Evolutionary conservation across 768 basidiomycete species (phyloP).

Genomic region (Sporobolomyces roseus): DNA sequence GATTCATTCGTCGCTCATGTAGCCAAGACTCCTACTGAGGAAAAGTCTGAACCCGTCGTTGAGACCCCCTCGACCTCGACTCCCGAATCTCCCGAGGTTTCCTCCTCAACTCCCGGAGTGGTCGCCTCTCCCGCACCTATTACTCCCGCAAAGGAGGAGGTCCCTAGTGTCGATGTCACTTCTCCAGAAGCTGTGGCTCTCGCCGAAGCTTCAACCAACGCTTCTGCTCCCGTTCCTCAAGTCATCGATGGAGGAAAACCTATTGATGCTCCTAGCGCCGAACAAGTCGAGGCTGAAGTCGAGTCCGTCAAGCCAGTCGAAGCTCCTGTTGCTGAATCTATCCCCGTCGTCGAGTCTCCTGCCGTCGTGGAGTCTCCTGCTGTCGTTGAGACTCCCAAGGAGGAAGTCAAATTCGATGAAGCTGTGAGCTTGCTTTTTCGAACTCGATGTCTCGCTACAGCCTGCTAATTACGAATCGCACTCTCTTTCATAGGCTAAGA

Average conservation of each 20-base stretch:
- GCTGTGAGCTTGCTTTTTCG: slow-evolving; percentile 5
- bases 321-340: background rate
- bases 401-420: slow-evolving; percentile 32
- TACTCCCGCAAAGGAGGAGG: background rate
- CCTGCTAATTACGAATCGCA: background rate
- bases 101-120: background rate
- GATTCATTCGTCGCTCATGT: background rate
- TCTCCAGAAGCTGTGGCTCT: slow-evolving; percentile 29
- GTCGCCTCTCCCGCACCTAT: background rate
- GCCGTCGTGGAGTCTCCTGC: background rate
- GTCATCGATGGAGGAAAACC: slow-evolving; percentile 11
- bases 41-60: slow-evolving; percentile 18
- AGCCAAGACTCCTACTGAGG: slow-evolving; percentile 38
- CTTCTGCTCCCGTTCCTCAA: slow-evolving; percentile 25
- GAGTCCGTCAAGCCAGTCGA: slow-evolving; percentile 19
- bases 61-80: background rate
- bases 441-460: background rate
- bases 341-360: too few relatives aligned
- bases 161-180: slow-evolving; percentile 1
- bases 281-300: background rate
- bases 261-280: slow-evolving; percentile 5
- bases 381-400: background rate
- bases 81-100: background rate
- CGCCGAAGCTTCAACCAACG: background rate
- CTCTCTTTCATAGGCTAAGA: slow-evolving; percentile 22